Conservation (phyloP, 169 alveolate species). For the Eimeria praecox region DNA sequence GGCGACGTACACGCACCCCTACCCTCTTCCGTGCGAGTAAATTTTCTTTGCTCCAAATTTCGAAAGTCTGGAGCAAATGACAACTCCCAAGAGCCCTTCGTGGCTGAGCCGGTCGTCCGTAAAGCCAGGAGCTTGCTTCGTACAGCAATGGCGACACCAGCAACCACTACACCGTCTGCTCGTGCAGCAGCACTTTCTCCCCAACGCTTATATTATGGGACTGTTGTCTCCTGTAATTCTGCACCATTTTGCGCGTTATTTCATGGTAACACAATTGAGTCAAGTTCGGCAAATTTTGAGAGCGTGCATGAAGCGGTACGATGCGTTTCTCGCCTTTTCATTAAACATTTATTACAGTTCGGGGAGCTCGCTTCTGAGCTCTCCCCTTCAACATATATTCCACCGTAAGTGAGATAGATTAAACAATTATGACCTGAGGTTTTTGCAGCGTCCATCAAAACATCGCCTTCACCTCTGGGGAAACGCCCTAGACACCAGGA, state of each 20-base stretch:
- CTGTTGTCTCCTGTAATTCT: neutral
- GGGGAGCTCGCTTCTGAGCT: neutral
- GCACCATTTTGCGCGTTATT: neutral
- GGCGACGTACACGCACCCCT: slow-evolving; percentile 48
- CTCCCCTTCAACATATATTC: neutral
- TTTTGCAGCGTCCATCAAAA: neutral
- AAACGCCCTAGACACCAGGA: neutral
- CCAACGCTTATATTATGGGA: neutral
- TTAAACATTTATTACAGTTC: too few relatives aligned
- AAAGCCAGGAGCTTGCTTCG: neutral
- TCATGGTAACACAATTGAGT: neutral
- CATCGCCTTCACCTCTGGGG: neutral
- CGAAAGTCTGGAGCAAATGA: neutral
- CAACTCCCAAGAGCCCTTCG: neutral
- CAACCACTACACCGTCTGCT: slow-evolving; percentile 4
- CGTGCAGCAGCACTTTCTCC: neutral
- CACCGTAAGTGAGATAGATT: neutral
- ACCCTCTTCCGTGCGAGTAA: slow-evolving; percentile 60
- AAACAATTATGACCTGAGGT: neutral
- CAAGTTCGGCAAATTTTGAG: neutral
- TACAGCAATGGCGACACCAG: neutral
- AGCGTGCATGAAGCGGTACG: neutral
- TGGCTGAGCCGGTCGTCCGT: neutral
- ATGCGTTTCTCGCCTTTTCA: neutral
- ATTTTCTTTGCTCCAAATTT: neutral